A percentile compares a stretch with the other conserved stretches of the same genome.
These are phyloP conservation scores for Basidiobolus meristosporus DNA, from an alignment of 371 early-diverging fungal genomes.

Conservation along the genomic window DNA sequence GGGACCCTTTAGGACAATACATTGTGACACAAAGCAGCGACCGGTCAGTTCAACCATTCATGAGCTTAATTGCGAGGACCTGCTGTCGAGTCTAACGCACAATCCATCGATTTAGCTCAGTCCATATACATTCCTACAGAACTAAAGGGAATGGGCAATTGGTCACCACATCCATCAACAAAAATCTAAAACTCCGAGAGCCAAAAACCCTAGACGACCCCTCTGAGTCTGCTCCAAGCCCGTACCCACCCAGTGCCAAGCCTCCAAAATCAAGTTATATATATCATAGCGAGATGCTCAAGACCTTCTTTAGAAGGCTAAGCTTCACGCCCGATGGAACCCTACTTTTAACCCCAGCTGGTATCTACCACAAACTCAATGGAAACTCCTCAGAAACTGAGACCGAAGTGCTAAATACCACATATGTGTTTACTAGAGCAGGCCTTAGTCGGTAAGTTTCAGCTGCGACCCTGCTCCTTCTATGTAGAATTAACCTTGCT, in stretches of 20 bases:
- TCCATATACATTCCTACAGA: slow-evolving; percentile 1
- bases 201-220: too few species aligned
- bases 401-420: too few species aligned
- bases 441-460: too few species aligned
- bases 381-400: too few species aligned
- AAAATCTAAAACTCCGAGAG: background rate
- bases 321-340: slow-evolving; percentile 81
- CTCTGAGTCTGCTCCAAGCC: too few species aligned
- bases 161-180: background rate
- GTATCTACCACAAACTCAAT: too few species aligned
- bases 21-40: slow-evolving; percentile 87
- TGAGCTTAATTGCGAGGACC: too few species aligned
- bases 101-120: slow-evolving; percentile 1
- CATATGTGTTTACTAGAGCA: too few species aligned
- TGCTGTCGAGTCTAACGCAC: too few species aligned
- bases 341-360: slow-evolving; percentile 69
- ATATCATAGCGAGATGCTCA: slow-evolving; percentile 76
- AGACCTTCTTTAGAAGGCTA: slow-evolving; percentile 81
- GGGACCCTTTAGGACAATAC: slow-evolving; percentile 83
- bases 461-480: slow-evolving; percentile 14
- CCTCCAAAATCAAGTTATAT: slow-evolving; percentile 18
- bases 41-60: slow-evolving; percentile 24
- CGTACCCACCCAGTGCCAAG: too few species aligned
- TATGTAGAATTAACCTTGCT: slow-evolving; percentile 21
- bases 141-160: background rate